Conservation (phyloP, 257 asterid species). For the Nicotiana tomentosiformis region DNA sequence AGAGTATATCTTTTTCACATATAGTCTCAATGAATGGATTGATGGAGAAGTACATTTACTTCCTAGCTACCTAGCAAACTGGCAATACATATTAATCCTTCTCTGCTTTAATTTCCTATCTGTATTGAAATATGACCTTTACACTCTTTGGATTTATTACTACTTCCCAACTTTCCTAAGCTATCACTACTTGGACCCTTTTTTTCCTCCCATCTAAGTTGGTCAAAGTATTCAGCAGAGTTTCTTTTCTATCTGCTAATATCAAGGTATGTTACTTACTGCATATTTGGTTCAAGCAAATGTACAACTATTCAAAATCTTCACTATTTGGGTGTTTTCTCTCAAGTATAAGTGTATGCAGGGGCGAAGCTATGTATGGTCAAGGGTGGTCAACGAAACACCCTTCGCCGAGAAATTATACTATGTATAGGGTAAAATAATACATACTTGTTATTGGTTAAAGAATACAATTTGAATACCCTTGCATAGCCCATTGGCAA, state of each 20-base stretch:
- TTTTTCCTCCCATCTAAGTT: neutral
- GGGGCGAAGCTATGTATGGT: neutral
- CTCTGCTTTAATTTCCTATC: neutral
- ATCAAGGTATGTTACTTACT: constrained; percentile 4
- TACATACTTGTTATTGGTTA: too few species aligned
- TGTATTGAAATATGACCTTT: neutral
- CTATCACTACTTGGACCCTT: neutral
- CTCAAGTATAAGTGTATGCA: neutral
- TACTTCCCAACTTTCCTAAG: neutral
- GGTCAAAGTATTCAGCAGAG: neutral
- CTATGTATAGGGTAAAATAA: too few species aligned
- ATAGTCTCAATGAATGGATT: neutral
- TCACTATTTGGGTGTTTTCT: neutral
- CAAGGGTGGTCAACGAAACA: too few species aligned
- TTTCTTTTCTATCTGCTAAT: neutral
- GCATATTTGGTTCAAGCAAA: neutral
- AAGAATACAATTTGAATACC: too few species aligned
- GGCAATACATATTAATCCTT: neutral
- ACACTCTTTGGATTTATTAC: neutral
- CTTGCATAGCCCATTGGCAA: too few species aligned
- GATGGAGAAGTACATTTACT: constrained; percentile 9
- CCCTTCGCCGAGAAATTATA: too few species aligned
- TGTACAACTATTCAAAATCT: neutral
- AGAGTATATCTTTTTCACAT: too few species aligned
- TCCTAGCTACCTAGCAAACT: constrained; percentile 10